Evolutionary conservation across 371 early-diverging fungal species (phyloP).

Genomic region (Aphelidium insulamus): DNA sequence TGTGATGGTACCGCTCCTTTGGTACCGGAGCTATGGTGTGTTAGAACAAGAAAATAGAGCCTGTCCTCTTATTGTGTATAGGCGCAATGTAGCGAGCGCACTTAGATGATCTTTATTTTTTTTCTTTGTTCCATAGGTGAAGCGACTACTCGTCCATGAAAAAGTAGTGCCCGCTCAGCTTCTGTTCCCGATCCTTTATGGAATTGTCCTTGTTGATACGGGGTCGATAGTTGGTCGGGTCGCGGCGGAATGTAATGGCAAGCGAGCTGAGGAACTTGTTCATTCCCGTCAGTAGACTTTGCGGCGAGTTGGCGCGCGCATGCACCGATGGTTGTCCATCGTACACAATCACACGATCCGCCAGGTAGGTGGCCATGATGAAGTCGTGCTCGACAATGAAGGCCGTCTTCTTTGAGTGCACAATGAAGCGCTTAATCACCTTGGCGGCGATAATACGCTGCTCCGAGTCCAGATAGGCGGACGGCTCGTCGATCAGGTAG

Average conservation of each 20-base stretch:
- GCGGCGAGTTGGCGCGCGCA: slow-evolving; percentile 71
- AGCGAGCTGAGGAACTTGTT: slow-evolving; percentile 90
- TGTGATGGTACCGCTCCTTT: no score
- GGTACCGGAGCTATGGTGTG: no score
- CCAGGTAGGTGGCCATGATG: slow-evolving; percentile 99
- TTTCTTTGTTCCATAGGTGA: neutral
- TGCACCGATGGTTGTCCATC: slow-evolving; percentile 80
- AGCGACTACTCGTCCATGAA: slow-evolving; percentile 46
- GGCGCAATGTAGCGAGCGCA: no score
- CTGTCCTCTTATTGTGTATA: no score
- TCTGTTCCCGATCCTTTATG: slow-evolving; percentile 96
- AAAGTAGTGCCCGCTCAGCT: slow-evolving; percentile 79
- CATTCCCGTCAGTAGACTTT: slow-evolving; percentile 89
- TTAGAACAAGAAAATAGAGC: no score
- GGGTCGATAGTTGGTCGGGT: slow-evolving; percentile 95
- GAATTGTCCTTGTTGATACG: slow-evolving; percentile 97
- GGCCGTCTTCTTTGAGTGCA: slow-evolving; percentile 93
- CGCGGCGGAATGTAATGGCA: slow-evolving; percentile 97
- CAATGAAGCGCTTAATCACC: slow-evolving; percentile 96
- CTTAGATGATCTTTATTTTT: no score
- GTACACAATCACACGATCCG: slow-evolving; percentile 97
- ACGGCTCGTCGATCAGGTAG: slow-evolving; percentile 98
- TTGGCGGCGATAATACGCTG: slow-evolving; percentile 98
- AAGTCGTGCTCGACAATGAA: slow-evolving; percentile 99
- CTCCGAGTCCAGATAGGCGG: slow-evolving; percentile 99